phyloP scores from a whole-genome alignment of 2,329 filamentous ascomycete species.

The Trichoderma asperellum region DNA sequence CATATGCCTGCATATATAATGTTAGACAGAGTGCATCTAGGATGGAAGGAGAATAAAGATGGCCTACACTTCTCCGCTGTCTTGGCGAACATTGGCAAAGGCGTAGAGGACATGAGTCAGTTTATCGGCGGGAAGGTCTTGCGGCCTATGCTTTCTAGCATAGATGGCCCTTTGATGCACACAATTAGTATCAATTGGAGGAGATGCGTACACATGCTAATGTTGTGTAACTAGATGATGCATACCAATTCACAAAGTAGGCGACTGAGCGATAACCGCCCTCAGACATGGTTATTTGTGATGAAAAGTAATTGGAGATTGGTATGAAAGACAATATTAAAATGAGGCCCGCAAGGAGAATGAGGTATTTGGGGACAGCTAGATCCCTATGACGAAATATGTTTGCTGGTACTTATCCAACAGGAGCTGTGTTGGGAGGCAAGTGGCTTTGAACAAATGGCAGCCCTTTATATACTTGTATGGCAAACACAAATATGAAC shows the following conservation, averaged over 20 bases:
- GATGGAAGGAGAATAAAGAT: neutral
- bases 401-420: neutral
- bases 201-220: neutral
- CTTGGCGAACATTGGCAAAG: slow-evolving; percentile 82
- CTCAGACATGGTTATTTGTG: slow-evolving; percentile 36
- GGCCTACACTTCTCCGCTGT: slow-evolving; percentile 75
- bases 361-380: slow-evolving; percentile 10
- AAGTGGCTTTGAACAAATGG: neutral
- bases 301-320: neutral
- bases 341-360: slow-evolving; percentile 2
- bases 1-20: slow-evolving; percentile 48
- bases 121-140: slow-evolving; percentile 77
- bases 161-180: slow-evolving; percentile 72
- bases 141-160: slow-evolving; percentile 79
- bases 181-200: slow-evolving; percentile 29
- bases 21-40: neutral
- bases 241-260: slow-evolving; percentile 73
- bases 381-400: slow-evolving; percentile 12
- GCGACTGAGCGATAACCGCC: slow-evolving; percentile 69
- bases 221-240: neutral
- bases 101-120: slow-evolving; percentile 89
- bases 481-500: too few species aligned
- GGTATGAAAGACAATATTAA: slow-evolving; percentile 18
- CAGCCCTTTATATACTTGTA: neutral
- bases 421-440: slow-evolving; percentile 12